A percentile compares a stretch with the other conserved stretches of the same genome.
These are phyloP conservation scores for Periconia macrospinosa DNA, from an alignment of 2,329 filamentous ascomycete species.

Conservation along the genomic window DNA sequence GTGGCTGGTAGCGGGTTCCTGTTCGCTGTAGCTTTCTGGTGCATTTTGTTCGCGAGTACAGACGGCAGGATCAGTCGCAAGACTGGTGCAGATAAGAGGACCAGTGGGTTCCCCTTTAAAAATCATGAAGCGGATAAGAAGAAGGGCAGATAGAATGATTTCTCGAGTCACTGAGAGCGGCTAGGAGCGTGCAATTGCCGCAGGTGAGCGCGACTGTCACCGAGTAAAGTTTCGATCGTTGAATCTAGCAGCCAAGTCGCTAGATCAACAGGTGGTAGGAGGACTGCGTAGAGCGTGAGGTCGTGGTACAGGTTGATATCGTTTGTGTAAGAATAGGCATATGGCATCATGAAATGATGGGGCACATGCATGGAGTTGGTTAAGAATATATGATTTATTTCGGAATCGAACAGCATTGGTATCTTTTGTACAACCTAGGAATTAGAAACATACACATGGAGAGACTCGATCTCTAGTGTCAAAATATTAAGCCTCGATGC, in stretches of 20 bases:
- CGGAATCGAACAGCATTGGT: slow-evolving; percentile 13
- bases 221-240: too few relatives aligned
- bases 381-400: not conserved
- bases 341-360: not conserved
- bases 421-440: slow-evolving; percentile 12
- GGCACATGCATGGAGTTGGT: not conserved
- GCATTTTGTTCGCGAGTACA: slow-evolving; percentile 60
- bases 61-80: slow-evolving; percentile 61
- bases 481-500: too few relatives aligned
- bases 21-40: slow-evolving; percentile 67
- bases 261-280: not conserved
- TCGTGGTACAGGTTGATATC: not conserved
- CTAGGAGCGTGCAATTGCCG: too few relatives aligned
- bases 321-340: not conserved
- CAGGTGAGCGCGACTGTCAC: not conserved
- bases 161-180: not conserved
- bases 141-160: slow-evolving; percentile 31
- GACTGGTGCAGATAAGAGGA: slow-evolving; percentile 69
- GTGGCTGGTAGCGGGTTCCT: slow-evolving; percentile 60
- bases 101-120: slow-evolving; percentile 65
- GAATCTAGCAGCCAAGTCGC: not conserved
- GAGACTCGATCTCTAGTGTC: not conserved
- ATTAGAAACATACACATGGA: not conserved
- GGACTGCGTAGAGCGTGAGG: not conserved
- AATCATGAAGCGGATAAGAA: slow-evolving; percentile 58